Evolutionary conservation across 2,329 filamentous ascomycete genomes (phyloP).

Genomic region (Lachnellula cervina): DNA sequence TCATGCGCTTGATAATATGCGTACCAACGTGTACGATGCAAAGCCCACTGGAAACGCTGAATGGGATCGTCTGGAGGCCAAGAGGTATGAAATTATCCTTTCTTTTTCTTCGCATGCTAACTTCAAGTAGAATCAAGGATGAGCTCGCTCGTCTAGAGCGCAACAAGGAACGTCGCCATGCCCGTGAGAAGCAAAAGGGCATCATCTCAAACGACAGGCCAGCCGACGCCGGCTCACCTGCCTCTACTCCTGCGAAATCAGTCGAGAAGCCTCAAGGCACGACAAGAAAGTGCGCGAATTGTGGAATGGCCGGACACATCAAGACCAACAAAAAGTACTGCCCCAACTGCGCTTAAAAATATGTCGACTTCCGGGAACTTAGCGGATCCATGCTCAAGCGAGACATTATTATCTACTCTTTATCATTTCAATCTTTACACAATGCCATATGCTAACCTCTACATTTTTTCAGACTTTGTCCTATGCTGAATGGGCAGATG

Average conservation of each 20-base stretch:
- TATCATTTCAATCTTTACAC: neutral
- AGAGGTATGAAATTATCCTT: slow-evolving; percentile 44
- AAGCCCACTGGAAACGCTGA: slow-evolving; percentile 63
- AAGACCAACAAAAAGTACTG: slow-evolving; percentile 96
- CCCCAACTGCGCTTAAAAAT: slow-evolving; percentile 1
- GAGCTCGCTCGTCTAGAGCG: slow-evolving; percentile 82
- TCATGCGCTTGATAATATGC: slow-evolving; percentile 34
- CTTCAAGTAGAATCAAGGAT: slow-evolving; percentile 51
- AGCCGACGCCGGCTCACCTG: slow-evolving; percentile 38
- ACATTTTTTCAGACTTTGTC: slow-evolving; percentile 51
- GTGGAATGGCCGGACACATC: slow-evolving; percentile 93
- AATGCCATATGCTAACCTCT: neutral
- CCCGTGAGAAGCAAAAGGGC: slow-evolving; percentile 84
- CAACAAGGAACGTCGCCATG: slow-evolving; percentile 85
- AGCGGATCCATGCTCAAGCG: neutral
- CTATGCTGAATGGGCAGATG: slow-evolving; percentile 78
- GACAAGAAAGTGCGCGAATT: slow-evolving; percentile 93
- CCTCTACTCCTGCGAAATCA: slow-evolving; percentile 40
- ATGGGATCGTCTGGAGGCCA: slow-evolving; percentile 56
- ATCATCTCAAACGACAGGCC: slow-evolving; percentile 31
- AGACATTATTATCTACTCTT: no score
- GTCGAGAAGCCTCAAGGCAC: slow-evolving; percentile 57
- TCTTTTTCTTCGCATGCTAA: slow-evolving; percentile 3
- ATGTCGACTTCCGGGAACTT: neutral
- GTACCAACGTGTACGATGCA: slow-evolving; percentile 61